Evolutionary conservation across 345 rosid species (phyloP).

Genomic region (Sisymbrium irio): DNA sequence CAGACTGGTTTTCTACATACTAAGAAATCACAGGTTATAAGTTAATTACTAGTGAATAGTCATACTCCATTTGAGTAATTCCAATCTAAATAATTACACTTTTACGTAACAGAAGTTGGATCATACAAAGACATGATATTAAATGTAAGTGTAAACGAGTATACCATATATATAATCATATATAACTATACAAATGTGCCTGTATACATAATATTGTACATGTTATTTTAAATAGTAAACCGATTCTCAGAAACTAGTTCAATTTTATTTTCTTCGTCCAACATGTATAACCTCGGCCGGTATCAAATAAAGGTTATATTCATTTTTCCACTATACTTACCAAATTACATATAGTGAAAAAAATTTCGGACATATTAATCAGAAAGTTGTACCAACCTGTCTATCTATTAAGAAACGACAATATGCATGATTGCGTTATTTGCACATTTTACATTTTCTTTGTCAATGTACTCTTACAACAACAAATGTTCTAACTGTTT

Average conservation of each 20-base stretch:
- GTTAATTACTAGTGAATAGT: no score
- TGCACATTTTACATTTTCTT: constrained; percentile 9
- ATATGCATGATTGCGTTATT: constrained; percentile 7
- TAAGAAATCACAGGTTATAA: no score
- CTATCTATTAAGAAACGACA: background rate
- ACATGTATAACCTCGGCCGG: background rate
- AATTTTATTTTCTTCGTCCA: background rate
- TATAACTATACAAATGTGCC: background rate
- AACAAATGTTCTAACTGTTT: background rate
- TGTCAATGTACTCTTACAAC: constrained; percentile 12
- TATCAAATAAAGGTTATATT: background rate
- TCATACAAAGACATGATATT: background rate
- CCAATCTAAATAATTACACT: no score
- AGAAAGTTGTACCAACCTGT: background rate
- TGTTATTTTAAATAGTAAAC: background rate
- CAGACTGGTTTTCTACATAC: no score
- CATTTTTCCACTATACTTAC: background rate
- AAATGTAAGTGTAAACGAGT: no score
- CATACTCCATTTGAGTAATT: no score
- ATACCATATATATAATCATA: background rate
- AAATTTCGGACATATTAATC: background rate
- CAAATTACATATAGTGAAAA: background rate
- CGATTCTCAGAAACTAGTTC: background rate
- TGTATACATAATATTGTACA: background rate
- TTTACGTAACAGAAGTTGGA: background rate